Percentiles rank a stretch among this genome's conserved stretches.
Evolutionary conservation across 495 filamentous ascomycete genomes (phyloP).

Genomic region (Pyrenopolyporus hunteri): DNA sequence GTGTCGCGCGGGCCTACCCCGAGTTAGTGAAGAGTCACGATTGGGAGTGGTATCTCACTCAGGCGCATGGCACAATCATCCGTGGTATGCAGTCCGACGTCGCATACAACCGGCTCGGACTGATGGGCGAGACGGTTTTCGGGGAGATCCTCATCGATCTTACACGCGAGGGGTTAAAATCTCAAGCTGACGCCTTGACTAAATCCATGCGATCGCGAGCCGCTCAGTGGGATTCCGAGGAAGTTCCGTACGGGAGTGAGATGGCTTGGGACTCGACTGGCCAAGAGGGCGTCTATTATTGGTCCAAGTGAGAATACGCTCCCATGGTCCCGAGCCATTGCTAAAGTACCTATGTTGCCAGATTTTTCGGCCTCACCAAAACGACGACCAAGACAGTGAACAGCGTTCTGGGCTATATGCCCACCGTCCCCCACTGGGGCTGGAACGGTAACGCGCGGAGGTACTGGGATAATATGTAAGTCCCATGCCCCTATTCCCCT

Average conservation of each 20-base stretch:
- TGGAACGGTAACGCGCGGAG: slow-evolving; percentile 61
- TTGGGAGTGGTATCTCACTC: slow-evolving; percentile 57
- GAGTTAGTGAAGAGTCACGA: slow-evolving; percentile 42
- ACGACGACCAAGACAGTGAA: slow-evolving; percentile 55
- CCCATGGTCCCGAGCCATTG: background rate
- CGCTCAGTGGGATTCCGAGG: slow-evolving; percentile 48
- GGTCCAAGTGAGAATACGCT: slow-evolving; percentile 46
- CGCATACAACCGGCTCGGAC: slow-evolving; percentile 47
- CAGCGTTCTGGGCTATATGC: slow-evolving; percentile 57
- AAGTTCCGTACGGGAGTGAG: slow-evolving; percentile 60
- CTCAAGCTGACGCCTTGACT: slow-evolving; percentile 46
- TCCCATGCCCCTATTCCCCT: background rate
- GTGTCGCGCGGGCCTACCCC: slow-evolving; percentile 52
- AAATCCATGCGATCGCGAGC: slow-evolving; percentile 51
- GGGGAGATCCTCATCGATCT: slow-evolving; percentile 55
- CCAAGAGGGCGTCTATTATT: slow-evolving; percentile 62
- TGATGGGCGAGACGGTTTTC: slow-evolving; percentile 62
- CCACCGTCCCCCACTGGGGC: slow-evolving; percentile 59
- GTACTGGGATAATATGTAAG: slow-evolving; percentile 59
- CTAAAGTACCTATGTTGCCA: slow-evolving; percentile 4
- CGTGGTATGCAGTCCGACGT: slow-evolving; percentile 32
- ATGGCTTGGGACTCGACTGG: slow-evolving; percentile 63
- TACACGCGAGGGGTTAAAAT: slow-evolving; percentile 46
- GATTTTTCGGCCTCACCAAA: slow-evolving; percentile 51
- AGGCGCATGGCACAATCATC: slow-evolving; percentile 50